Evolutionary conservation across 345 rosid species (phyloP).

Genomic region (Bruguiera gymnorhiza): DNA sequence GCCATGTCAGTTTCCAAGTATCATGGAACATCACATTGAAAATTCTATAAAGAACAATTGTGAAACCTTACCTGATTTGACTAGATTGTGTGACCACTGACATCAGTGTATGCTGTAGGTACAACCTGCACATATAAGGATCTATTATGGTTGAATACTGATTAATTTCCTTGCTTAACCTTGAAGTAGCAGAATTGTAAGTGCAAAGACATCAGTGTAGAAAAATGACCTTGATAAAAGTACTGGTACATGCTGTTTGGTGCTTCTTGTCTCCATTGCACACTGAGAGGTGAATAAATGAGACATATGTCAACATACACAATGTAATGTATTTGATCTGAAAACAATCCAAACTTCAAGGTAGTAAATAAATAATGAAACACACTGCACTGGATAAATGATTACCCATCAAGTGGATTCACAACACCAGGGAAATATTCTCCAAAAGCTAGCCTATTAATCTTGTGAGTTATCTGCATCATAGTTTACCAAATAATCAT

Average conservation of each 20-base stretch:
- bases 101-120: slow-evolving; percentile 84
- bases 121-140: slow-evolving; percentile 59
- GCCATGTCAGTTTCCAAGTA: slow-evolving; percentile 19
- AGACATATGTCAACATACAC: background rate
- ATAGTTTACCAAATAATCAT: slow-evolving; percentile 9
- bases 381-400: background rate
- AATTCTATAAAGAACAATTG: background rate
- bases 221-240: slow-evolving; percentile 75
- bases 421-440: slow-evolving; percentile 86
- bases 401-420: slow-evolving; percentile 94
- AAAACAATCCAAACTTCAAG: slow-evolving; percentile 12
- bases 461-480: slow-evolving; percentile 80
- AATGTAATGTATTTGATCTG: background rate
- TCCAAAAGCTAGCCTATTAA: slow-evolving; percentile 78
- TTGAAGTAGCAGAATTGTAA: slow-evolving; percentile 1
- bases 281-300: slow-evolving; percentile 40
- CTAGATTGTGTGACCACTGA: slow-evolving; percentile 69
- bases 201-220: slow-evolving; percentile 12
- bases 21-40: background rate
- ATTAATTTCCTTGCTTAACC: too few relatives aligned
- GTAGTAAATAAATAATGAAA: slow-evolving; percentile 3
- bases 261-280: slow-evolving; percentile 69
- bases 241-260: slow-evolving; percentile 89
- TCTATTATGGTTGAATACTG: too few relatives aligned
- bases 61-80: slow-evolving; percentile 65